Conservation (phyloP, 257 asterid genomes). For the Primulina tabacum region DNA sequence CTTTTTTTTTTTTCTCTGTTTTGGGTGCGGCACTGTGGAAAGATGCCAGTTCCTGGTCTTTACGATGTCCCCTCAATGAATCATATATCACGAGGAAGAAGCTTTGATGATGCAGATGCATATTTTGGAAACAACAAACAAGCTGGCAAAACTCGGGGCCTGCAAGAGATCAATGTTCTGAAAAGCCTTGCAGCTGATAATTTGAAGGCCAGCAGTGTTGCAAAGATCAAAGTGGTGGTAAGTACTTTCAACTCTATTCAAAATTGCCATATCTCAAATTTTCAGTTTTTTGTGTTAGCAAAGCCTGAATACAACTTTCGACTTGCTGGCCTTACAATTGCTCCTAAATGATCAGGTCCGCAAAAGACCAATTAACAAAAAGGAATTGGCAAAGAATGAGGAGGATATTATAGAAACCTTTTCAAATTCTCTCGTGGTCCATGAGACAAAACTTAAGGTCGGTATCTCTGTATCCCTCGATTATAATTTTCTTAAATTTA, state of each 20-base stretch:
- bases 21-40: constrained; percentile 23
- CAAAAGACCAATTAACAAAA: constrained; percentile 55
- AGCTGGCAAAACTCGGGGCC: constrained; percentile 52
- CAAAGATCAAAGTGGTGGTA: constrained; percentile 97
- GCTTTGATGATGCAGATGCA: constrained; percentile 70
- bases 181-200: constrained; percentile 74
- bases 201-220: constrained; percentile 83
- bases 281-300: constrained; percentile 14
- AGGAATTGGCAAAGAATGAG: constrained; percentile 54
- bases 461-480: neutral
- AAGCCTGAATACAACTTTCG: neutral
- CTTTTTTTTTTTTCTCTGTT: constrained; percentile 6
- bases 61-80: constrained; percentile 59
- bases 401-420: constrained; percentile 52
- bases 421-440: constrained; percentile 42
- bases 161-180: constrained; percentile 62
- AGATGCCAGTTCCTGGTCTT: constrained; percentile 69
- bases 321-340: neutral
- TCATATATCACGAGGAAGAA: constrained; percentile 62
- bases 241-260: constrained; percentile 20
- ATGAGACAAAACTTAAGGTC: constrained; percentile 58
- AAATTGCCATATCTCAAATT: constrained; percentile 10
- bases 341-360: constrained; percentile 44
- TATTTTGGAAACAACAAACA: constrained; percentile 66
- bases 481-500: constrained; percentile 4